Base-by-base conservation (phyloP, 2,329 filamentous ascomycete species). In the Ceratocystis papillata region DNA sequence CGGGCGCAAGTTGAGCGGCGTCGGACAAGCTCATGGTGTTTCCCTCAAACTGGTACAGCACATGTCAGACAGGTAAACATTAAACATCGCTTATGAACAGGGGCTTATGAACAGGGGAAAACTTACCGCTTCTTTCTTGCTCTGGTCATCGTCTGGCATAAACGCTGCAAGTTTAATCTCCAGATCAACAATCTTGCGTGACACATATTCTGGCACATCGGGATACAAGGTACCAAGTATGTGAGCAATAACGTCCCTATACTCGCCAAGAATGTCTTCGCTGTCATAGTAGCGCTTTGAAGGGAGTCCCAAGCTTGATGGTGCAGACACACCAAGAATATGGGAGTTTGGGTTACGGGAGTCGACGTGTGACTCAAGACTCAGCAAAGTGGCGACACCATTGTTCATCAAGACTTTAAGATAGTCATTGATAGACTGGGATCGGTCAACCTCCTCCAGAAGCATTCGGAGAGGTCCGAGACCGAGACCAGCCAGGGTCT, bases 271-370 rank as follows among this genome's bases (percentile, higher is more conserved):
- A 50, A 83, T 75, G 60, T 80, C 73, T 33, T 79, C 77, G 68
- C 85, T 80, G 41, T 80, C 76, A 70, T 86, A 87, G 69, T 83
- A 82, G 70, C 85, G 79, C 70, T 84, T 83, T 1, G 83, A 81
- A 0, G 84, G 83, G 5, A 87, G 78, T n/a, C 84, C 83, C 68
- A 86, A 79, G 75, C 77, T 68, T 72, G 76, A 69, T 75, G 76
- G 71, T 74, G 81, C 69, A 79, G 76, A 72, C 5, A 77, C 73
- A 65, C 74, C 72, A 28, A 78, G 70, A 48, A 78, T 74, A 17
- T 73, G 71, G 0, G 69, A 68, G 25, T 73, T 72, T 12, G 77
- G 77, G 62, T 79, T 72, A 70, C 76, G 76, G 69, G 78, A 76
- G 67, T 80, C 78, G 17, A 77, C 73, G 45, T 75, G 74, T 8